A percentile compares a stretch with the other conserved stretches of the same genome.
These are phyloP conservation scores for Wickerhamiella azyma DNA, from an alignment of 805 yeast species.

Conservation along the genomic window DNA sequence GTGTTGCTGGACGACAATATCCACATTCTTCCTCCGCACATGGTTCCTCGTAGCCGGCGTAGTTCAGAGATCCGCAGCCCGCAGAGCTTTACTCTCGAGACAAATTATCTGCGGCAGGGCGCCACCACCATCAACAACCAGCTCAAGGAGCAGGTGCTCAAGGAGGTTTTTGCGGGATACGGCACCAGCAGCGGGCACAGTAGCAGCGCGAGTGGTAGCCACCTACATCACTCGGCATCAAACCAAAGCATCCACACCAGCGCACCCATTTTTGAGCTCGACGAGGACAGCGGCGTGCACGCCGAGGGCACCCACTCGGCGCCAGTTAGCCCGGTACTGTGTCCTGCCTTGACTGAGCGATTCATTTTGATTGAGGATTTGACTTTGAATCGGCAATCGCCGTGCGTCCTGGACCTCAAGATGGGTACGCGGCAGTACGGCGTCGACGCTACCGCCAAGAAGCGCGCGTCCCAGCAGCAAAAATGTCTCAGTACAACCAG, in stretches of 20 bases:
- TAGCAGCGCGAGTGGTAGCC: background rate
- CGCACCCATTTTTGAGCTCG: conserved; percentile 2
- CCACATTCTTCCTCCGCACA: conserved; percentile 77
- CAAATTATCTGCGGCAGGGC: conserved; percentile 27
- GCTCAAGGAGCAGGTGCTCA: conserved; percentile 53
- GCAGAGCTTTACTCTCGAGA: background rate
- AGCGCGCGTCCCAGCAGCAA: conserved; percentile 62
- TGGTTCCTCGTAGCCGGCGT: conserved; percentile 31
- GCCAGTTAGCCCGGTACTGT: conserved; percentile 7
- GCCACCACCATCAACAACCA: conserved; percentile 60
- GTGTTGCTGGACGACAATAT: conserved; percentile 85
- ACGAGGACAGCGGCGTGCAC: conserved; percentile 1
- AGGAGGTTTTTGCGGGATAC: conserved; percentile 43
- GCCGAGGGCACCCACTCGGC: conserved; percentile 4
- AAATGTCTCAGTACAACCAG: conserved; percentile 80
- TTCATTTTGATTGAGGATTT: conserved; percentile 83
- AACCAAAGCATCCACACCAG: background rate
- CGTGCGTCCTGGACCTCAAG: conserved; percentile 87
- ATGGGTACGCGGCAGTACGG: conserved; percentile 99
- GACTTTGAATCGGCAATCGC: conserved; percentile 65
- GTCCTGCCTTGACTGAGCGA: conserved; percentile 42
- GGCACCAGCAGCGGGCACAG: background rate
- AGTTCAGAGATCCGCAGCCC: conserved; percentile 4
- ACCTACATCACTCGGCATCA: background rate
- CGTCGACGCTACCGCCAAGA: conserved; percentile 64